Base-by-base conservation (phyloP, 1,284 basidiomycete genomes). In the Phellinidium pouzarii region DNA sequence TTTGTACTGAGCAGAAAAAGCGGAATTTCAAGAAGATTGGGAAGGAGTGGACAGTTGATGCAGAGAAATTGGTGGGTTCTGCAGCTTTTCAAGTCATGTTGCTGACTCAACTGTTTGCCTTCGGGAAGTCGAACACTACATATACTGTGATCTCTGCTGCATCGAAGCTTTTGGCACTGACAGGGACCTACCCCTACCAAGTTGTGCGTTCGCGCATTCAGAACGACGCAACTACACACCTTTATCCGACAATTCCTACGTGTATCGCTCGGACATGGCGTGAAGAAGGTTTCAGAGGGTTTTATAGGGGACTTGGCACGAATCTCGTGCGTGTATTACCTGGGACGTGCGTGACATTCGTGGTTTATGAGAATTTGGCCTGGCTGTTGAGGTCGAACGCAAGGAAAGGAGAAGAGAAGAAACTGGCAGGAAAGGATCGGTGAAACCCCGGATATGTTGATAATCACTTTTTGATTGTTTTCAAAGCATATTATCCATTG, bases 271-370 rank as follows among this genome's bases (percentile, higher is more conserved):
- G 82, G 36, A 96, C 93, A 1, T 98, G 84, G 77, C 66, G 71
- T 27, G 74, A 85, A 56, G 94, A 97, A 66, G 91, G 94, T 6
- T 27, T 86, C 6, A 71, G 76, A 48, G 95, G 91, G 0, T 98
- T 99, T 68, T 99, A 98, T 71, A 91, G 94, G 57, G 95, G 95
- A 0, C 75, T 99, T 14, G 93, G 84, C 4, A 94, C 93, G n/a
- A 99, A 98, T 65, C 78, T 95, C n/a, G 83, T 99, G 11, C 80
- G 95, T 29, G 94, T 99, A 47, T 75, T 99, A 7, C 95, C 95
- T 0, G 95, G 95, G 19, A 99, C 95, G 1, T 98, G 95, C 66
- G 91, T 97, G 46, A 98, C 95, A 1, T 97, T 99, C 64, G 95
- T 99, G 36, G 94, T 97, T 17, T 99, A 98, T 66, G 96, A 98